Evolutionary conservation across 768 basidiomycete genomes (phyloP).

Genomic region (Tulasnella sp.): DNA sequence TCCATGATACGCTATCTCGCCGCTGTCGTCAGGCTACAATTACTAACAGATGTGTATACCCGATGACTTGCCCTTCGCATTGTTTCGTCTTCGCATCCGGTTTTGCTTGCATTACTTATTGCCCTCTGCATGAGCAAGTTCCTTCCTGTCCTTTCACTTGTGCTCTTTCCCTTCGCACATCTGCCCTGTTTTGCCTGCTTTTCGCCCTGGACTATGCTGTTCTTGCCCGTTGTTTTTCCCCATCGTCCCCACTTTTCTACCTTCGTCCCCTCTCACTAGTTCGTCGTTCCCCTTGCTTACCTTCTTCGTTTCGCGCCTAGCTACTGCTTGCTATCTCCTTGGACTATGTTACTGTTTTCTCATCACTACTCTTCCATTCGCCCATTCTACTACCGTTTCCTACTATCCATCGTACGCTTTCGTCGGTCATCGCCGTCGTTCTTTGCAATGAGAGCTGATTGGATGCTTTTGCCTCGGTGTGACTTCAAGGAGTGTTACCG

Average conservation of each 20-base stretch:
- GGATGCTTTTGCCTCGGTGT: too few species aligned
- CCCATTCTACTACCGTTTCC: not conserved
- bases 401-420: too few species aligned
- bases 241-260: not conserved
- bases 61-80: slow-evolving; percentile 1
- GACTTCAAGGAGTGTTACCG: too few species aligned
- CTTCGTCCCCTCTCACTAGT: not conserved
- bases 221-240: not conserved
- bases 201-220: not conserved
- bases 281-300: not conserved
- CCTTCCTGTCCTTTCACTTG: not conserved
- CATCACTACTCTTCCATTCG: not conserved
- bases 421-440: too few species aligned
- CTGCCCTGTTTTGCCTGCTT: not conserved
- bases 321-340: too few species aligned
- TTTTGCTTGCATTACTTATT: slow-evolving; percentile 8
- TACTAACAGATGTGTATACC: not conserved
- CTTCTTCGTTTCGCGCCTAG: not conserved
- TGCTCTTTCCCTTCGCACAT: not conserved
- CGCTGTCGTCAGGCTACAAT: too few species aligned
- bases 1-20: not conserved
- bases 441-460: too few species aligned
- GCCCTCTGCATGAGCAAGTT: not conserved
- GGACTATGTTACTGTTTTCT: not conserved
- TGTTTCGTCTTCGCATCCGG: not conserved